phyloP scores from a whole-genome alignment of 106 monocot genomes.

The Alisma plantagoaquatica region DNA sequence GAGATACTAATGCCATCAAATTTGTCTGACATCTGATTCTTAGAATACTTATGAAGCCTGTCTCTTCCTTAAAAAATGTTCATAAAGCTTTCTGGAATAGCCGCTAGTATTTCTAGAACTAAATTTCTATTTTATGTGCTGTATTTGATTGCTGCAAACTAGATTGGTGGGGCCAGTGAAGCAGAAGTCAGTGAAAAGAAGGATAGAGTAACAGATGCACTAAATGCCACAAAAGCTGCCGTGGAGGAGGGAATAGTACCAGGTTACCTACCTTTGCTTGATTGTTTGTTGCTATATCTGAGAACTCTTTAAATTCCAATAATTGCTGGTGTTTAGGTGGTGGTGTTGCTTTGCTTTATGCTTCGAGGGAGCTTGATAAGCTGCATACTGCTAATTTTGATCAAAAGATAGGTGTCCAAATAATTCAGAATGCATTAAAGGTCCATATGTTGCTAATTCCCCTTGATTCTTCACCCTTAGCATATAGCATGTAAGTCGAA shows the following conservation, averaged over 20 bases:
- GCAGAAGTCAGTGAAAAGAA: constrained; percentile 77
- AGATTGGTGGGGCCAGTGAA: constrained; percentile 80
- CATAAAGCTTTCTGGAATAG: too few species aligned
- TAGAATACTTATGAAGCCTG: too few species aligned
- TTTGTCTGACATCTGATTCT: too few species aligned
- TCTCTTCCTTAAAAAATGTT: too few species aligned
- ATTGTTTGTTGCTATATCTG: too few species aligned
- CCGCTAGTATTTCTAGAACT: too few species aligned
- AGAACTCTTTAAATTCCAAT: too few species aligned
- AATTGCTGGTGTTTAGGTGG: constrained; percentile 46
- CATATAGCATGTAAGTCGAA: too few species aligned
- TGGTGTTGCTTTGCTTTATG: constrained; percentile 64
- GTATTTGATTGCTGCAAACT: too few species aligned
- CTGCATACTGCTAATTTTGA: constrained; percentile 67
- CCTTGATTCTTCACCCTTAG: background rate
- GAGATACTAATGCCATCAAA: too few species aligned
- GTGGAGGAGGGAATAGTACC: constrained; percentile 84
- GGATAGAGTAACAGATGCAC: constrained; percentile 63
- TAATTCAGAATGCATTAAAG: constrained; percentile 67
- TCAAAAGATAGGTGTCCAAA: constrained; percentile 73
- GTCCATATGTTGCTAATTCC: constrained; percentile 4
- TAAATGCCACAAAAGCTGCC: constrained; percentile 74
- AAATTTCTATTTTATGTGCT: too few species aligned
- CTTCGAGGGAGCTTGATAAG: constrained; percentile 45
- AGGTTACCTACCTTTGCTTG: too few species aligned